Conservation (phyloP, 192 early-diverging fungal genomes). For the Allomyces macrogynus region DNA sequence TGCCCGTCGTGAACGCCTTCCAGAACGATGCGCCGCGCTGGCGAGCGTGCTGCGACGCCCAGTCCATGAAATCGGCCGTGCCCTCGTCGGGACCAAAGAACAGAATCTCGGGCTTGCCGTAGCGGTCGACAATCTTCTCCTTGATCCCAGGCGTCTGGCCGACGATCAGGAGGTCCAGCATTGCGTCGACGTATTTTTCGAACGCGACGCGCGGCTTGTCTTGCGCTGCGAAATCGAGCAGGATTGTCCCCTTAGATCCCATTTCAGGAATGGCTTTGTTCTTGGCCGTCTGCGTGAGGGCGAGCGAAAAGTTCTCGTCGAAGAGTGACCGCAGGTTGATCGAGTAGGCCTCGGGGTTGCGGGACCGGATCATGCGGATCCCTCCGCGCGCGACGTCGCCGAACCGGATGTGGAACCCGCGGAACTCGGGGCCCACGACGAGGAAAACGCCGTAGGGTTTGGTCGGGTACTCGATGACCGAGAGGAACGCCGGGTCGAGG, state of each 20-base stretch:
- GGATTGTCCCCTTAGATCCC: constrained; percentile 95
- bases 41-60: constrained; percentile 87
- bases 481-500: constrained; percentile 79
- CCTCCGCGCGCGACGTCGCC: constrained; percentile 93
- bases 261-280: constrained; percentile 96
- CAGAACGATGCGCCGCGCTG: constrained; percentile 81
- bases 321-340: constrained; percentile 92
- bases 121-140: constrained; percentile 79
- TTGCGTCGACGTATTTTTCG: constrained; percentile 94
- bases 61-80: constrained; percentile 97
- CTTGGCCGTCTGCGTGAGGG: constrained; percentile 91
- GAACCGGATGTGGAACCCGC: constrained; percentile 97
- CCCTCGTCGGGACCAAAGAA: constrained; percentile 99
- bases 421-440: constrained; percentile 92
- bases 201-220: constrained; percentile 87
- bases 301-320: constrained; percentile 96
- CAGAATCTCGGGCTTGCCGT: constrained; percentile 84
- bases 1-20: constrained; percentile 99
- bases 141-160: constrained; percentile 91
- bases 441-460: constrained; percentile 86
- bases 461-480: constrained; percentile 80
- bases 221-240: constrained; percentile 81
- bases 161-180: constrained; percentile 75
- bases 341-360: constrained; percentile 87
- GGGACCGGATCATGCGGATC: constrained; percentile 90